phyloP scores from a whole-genome alignment of 331 rosid genomes.

The Prunus yedoensis region DNA sequence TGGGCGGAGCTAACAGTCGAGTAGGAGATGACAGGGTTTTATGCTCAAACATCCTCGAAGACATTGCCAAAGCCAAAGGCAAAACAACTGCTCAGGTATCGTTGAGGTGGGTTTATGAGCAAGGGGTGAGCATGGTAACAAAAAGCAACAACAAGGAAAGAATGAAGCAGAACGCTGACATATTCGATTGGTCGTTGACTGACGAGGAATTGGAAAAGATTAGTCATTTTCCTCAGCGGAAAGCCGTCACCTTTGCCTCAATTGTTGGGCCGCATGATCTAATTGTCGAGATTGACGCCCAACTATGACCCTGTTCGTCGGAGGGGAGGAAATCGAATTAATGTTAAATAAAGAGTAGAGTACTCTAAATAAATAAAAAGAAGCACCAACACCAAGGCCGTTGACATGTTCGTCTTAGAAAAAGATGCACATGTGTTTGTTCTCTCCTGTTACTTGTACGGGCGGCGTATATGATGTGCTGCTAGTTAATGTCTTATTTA shows the following conservation, averaged over 20 bases:
- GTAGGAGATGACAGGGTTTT: slow-evolving; percentile 25
- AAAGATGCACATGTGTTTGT: no score
- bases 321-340: no score
- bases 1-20: slow-evolving; percentile 14
- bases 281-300: background rate
- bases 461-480: no score
- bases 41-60: slow-evolving; percentile 5
- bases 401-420: no score
- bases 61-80: slow-evolving; percentile 19
- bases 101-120: slow-evolving; percentile 35
- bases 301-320: background rate
- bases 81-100: slow-evolving; percentile 27
- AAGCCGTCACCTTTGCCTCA: slow-evolving; percentile 8
- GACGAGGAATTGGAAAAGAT: slow-evolving; percentile 25
- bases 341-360: no score
- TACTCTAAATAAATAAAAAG: no score
- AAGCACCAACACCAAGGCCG: no score
- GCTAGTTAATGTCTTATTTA: no score
- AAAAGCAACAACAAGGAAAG: slow-evolving; percentile 37
- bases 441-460: no score
- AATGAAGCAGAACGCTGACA: slow-evolving; percentile 28
- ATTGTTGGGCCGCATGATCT: background rate
- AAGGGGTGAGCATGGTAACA: slow-evolving; percentile 33
- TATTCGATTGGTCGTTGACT: slow-evolving; percentile 29
- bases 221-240: slow-evolving; percentile 14